Evolutionary conservation across 2,329 filamentous ascomycete species (phyloP), one percentile per base, ranked within the genome.

Genomic region (Sporothrix globosa): DNA sequence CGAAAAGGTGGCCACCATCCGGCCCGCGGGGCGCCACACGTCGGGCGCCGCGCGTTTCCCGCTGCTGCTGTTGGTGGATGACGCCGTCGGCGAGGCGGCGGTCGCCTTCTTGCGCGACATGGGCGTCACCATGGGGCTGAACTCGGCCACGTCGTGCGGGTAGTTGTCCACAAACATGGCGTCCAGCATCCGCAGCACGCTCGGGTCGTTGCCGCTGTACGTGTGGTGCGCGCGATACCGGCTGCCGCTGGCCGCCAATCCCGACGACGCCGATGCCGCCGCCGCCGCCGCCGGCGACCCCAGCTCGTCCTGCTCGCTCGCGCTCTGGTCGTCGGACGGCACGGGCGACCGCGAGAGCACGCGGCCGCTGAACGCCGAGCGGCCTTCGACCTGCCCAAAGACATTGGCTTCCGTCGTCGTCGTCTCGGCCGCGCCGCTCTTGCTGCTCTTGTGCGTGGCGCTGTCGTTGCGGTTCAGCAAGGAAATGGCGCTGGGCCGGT

Each of bases 11-110:
- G 94, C 93, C 24, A 98, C 91, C 10, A 98, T 84, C 67, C 89
- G 90, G 1, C 96, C 94, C 69, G 90, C 88, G 0, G 96, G 96
- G 74, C 88, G 90, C 96, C 96, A 99, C 2, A 88, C 86, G 69
- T 87, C 88, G 46, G 90, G 75, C 78, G 46, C 17, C 46, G 82
- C 80, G 71, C 85, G 86, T 34, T 86, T 83, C 46, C 83, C 85
- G 67, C 48, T 63, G 39, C 46, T 4, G 19, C 14, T 17, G 44
- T 41, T 44, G 19, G 61, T 48, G 50, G 69, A 52, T 17, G 34
- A 34, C 6, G 34, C 34, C 34, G 34, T 9, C 4, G 44, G 52
- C 65, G n/a, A 63, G 44, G 56, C 83, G 30, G 84, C 82, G 69
- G 75, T 80, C 1, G 81, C 79, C 75, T 85, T 88, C 50, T 83